Conservation (phyloP, 179 eudicot genomes). For the Silene coronaria region DNA sequence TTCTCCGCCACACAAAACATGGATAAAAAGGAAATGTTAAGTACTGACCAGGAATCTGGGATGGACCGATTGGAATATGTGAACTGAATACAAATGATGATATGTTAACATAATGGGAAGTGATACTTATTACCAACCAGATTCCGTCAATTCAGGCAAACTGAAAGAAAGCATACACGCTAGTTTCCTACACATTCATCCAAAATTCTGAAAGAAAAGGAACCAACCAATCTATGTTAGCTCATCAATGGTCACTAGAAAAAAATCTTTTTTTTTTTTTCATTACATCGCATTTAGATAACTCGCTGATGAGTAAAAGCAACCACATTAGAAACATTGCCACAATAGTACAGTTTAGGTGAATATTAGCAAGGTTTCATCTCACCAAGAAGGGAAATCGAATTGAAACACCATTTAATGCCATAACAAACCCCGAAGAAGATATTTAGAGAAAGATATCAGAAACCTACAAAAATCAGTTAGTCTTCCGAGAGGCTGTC, state of each 20-base stretch:
- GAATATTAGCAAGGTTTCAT: neutral
- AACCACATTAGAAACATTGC: neutral
- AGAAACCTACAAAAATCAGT: too few relatives aligned
- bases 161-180: neutral
- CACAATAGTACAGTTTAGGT: neutral
- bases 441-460: too few relatives aligned
- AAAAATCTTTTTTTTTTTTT: neutral
- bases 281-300: neutral
- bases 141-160: too few relatives aligned
- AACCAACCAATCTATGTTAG: neutral
- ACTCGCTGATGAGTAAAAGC: neutral
- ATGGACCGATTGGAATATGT: too few relatives aligned
- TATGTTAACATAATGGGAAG: too few relatives aligned
- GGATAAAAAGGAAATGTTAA: too few relatives aligned
- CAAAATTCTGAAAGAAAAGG: neutral
- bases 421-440: neutral
- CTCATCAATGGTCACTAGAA: neutral
- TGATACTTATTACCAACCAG: too few relatives aligned
- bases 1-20: too few relatives aligned
- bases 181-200: neutral
- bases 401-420: neutral
- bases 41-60: too few relatives aligned
- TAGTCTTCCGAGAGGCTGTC: too few relatives aligned
- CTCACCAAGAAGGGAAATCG: neutral
- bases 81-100: too few relatives aligned